Evolutionary conservation across 2,329 filamentous ascomycete genomes (phyloP).

Genomic region (Botrytis porri): DNA sequence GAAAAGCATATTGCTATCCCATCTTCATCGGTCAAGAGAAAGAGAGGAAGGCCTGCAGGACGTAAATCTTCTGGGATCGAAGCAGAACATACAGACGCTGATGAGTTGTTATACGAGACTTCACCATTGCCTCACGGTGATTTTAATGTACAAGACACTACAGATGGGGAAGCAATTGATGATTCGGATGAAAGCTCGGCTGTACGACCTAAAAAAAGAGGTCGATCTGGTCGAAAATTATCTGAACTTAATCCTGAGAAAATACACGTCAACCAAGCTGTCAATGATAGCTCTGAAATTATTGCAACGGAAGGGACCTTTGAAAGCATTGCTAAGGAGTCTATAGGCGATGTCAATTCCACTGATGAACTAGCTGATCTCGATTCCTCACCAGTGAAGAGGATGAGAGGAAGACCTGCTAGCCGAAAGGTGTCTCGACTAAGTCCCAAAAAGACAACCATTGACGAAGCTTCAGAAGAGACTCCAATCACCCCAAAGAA

Average conservation of each 20-base stretch:
- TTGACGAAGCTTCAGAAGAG: not conserved
- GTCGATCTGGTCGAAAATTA: not conserved
- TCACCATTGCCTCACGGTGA: not conserved
- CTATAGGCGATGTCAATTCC: not conserved
- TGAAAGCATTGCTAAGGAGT: not conserved
- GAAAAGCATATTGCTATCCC: not conserved
- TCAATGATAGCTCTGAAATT: not conserved
- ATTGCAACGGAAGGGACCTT: not conserved
- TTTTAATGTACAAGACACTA: not conserved
- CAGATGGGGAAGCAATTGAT: not conserved
- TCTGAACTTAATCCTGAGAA: not conserved
- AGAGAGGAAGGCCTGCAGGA: conserved; percentile 1
- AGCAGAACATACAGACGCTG: not conserved
- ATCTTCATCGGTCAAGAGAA: not conserved
- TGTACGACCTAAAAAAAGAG: conserved; percentile 1
- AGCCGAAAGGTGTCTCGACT: not conserved
- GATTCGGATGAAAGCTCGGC: not conserved
- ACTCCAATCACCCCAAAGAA: not conserved
- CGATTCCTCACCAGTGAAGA: not conserved
- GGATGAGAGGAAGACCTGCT: not conserved
- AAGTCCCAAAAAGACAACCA: not conserved
- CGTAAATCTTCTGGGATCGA: not conserved
- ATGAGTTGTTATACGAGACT: not conserved
- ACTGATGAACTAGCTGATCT: not conserved
- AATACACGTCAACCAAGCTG: not conserved